phyloP scores from a whole-genome alignment of 2,329 filamentous ascomycete species.

The Raffaelea arxii region DNA sequence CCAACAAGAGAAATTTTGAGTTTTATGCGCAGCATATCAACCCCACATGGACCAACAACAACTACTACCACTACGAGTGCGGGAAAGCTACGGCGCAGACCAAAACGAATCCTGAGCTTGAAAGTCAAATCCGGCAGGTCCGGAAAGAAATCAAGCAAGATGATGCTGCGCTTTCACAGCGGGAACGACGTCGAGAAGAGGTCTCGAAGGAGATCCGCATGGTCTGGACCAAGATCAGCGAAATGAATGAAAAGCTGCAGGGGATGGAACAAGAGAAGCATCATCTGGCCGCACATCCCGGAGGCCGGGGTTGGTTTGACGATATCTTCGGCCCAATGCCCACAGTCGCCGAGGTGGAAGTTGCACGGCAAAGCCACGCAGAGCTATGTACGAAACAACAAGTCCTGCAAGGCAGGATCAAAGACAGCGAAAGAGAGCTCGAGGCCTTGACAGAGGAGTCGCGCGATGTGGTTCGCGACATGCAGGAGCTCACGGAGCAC shows the following conservation, averaged over 20 bases:
- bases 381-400: not conserved
- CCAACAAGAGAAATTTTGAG: not conserved
- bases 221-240: not conserved
- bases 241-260: not conserved
- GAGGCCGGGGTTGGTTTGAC: not conserved
- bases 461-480: not conserved
- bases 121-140: conserved; percentile 4
- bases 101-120: conserved; percentile 4
- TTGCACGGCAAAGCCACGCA: no score
- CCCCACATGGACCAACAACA: not conserved
- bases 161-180: not conserved
- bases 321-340: not conserved
- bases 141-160: conserved; percentile 4
- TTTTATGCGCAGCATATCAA: conserved; percentile 3
- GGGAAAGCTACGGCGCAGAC: not conserved
- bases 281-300: not conserved
- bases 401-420: not conserved
- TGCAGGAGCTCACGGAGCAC: not conserved
- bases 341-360: no score
- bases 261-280: not conserved
- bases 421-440: not conserved
- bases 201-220: not conserved
- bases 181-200: not conserved
- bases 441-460: not conserved
- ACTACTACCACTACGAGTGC: not conserved